A percentile compares a stretch with the other conserved stretches of the same genome.
These are phyloP conservation scores for Salvia sclarea DNA, from an alignment of 305 asterid genomes.

Conservation along the genomic window DNA sequence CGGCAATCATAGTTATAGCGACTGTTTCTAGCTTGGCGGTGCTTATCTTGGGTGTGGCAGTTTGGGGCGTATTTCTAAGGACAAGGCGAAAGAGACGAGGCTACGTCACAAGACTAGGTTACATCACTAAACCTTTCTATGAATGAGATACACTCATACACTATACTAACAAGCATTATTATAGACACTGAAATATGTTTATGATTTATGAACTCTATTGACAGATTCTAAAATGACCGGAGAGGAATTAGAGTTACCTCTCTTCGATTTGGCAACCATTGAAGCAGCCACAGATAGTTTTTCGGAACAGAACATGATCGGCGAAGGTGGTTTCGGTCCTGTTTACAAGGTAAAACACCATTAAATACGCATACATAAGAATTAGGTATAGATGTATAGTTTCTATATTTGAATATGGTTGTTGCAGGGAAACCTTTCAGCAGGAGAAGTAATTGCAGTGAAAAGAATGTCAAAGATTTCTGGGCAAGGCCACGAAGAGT, in stretches of 20 bases:
- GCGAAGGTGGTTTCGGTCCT: slow-evolving; percentile 34
- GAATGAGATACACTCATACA: not conserved
- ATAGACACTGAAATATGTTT: not conserved
- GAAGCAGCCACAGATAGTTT: slow-evolving; percentile 28
- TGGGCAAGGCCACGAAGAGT: slow-evolving; percentile 31
- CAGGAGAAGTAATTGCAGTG: slow-evolving; percentile 19
- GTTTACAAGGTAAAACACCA: slow-evolving; percentile 28
- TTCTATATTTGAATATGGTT: not conserved
- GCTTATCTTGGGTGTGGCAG: not conserved
- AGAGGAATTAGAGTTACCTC: slow-evolving; percentile 30
- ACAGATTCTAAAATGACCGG: not conserved
- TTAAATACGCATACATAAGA: not conserved
- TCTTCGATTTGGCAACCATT: slow-evolving; percentile 23
- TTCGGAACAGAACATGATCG: slow-evolving; percentile 1
- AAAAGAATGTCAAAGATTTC: slow-evolving; percentile 32
- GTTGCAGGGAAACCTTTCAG: slow-evolving; percentile 21
- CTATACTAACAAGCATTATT: not conserved
- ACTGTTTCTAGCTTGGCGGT: not conserved
- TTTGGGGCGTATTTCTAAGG: slow-evolving; percentile 10
- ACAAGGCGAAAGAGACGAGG: slow-evolving; percentile 10
- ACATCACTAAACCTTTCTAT: not conserved
- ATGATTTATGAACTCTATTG: not conserved
- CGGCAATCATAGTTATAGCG: not conserved
- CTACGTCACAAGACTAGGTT: slow-evolving; percentile 2
- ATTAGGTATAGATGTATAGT: not conserved